Base-by-base conservation (phyloP, 2,329 filamentous ascomycete genomes). In the Calonectria crousiana region DNA sequence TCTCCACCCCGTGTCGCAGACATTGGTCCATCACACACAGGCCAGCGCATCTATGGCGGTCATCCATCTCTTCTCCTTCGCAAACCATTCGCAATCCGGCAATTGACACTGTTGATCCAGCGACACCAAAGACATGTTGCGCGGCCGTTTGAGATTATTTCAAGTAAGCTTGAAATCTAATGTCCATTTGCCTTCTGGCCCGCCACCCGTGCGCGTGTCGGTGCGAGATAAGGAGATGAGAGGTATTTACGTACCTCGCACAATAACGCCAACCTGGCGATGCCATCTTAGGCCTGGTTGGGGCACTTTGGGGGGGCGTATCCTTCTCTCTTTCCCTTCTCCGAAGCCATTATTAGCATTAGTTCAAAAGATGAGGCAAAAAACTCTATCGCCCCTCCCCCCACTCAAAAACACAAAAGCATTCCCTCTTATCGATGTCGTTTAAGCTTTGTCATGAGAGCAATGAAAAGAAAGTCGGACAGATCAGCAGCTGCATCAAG, bases 121-220 rank as follows among this genome's bases (percentile, higher is more conserved):
- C 60, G 72, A 69, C 68, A 62, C 60, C 47, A 74, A 71, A 78
- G 72, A 80, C 78, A 79, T 74, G 64, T 79, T 80, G 76, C 76
- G 77, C 78, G 78, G 75, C 75, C 60, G 75, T 79, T 77, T 79
- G 75, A 77, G 75, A 76, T 75, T 78, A 77, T 78, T 78, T 68
- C 71, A 79, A 80, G 78, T 80, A 80, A 80, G 78, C 78, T 80
- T 80, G 78, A 79, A 78, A 75, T 79, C 74, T 79, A 80, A 71
- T 72, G 73, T 71, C 73, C 41, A 77, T 69, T 70, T 73, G 77
- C 74, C 67, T 72, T 64, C 49, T 51, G 69, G 52, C 70, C 66
- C 65, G 75, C 75, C 77, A 73, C 74, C 64, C 74, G 65, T 71
- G 51, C 32, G 71, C 78, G 77, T 75, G 73, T 73, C 64, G 71